These are phyloP conservation scores for Pythium dissimile DNA, from an alignment of 352 stramenopile species.

Conservation along the genomic window DNA sequence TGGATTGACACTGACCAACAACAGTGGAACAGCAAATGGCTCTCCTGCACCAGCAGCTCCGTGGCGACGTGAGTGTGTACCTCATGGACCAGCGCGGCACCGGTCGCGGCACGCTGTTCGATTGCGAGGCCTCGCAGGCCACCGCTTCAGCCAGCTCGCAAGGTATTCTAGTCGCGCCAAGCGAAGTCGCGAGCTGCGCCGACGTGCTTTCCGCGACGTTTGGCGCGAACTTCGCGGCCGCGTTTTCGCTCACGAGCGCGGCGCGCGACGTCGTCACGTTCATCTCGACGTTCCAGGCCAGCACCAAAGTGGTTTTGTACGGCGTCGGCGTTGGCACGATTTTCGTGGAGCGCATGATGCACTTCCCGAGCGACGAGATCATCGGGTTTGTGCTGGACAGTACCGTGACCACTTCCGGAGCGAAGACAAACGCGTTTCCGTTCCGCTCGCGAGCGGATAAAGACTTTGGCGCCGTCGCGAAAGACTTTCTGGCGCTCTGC, in stretches of 20 bases:
- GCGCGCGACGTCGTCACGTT: constrained; percentile 56
- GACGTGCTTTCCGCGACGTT: constrained; percentile 6
- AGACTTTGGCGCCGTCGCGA: constrained; percentile 34
- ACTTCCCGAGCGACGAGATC: constrained; percentile 43
- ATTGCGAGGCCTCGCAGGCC: constrained; percentile 18
- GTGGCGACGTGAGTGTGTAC: constrained; percentile 22
- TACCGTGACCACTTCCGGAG: constrained; percentile 30
- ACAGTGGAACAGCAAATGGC: constrained; percentile 20
- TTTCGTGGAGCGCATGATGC: constrained; percentile 59
- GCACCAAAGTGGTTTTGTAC: constrained; percentile 55
- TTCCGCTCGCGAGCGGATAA: constrained; percentile 15
- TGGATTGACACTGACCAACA: background rate
- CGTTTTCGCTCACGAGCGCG: constrained; percentile 67
- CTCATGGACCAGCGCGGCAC: constrained; percentile 29
- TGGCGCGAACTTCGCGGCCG: constrained; percentile 14
- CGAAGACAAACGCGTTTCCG: constrained; percentile 15
- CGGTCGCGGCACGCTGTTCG: constrained; percentile 20
- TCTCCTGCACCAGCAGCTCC: constrained; percentile 17
- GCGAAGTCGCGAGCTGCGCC: constrained; percentile 12
- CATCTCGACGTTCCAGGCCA: constrained; percentile 40
- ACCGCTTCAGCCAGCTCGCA: background rate
- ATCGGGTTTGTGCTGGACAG: constrained; percentile 64
- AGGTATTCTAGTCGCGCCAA: constrained; percentile 4
- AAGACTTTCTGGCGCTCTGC: constrained; percentile 47
- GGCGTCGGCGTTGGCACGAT: constrained; percentile 67